Conservation (phyloP, 1,284 basidiomycete genomes). For the Cutaneotrichosporon cutaneum region DNA sequence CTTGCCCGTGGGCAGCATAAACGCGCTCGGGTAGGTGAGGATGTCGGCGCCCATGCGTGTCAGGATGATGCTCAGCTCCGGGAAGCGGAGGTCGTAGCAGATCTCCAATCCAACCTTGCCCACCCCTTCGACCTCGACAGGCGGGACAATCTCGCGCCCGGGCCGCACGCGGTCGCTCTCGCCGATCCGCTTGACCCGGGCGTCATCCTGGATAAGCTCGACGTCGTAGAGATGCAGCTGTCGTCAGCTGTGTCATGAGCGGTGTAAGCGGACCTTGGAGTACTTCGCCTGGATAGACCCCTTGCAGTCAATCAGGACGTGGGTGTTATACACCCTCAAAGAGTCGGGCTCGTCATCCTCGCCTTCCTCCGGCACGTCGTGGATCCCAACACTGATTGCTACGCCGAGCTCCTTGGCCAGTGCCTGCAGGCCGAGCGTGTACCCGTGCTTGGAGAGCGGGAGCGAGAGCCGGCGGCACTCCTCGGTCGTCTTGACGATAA, state of each 20-base stretch:
- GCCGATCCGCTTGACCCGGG: conserved; percentile 30
- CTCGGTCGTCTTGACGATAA: conserved; percentile 53
- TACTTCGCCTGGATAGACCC: conserved; percentile 53
- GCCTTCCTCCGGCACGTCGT: conserved; percentile 52
- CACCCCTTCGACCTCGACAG: conserved; percentile 43
- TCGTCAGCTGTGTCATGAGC: background rate
- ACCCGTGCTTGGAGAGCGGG: conserved; percentile 38
- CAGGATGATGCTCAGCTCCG: conserved; percentile 54
- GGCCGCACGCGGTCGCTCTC: conserved; percentile 46
- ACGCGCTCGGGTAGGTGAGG: conserved; percentile 57
- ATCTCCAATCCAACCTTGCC: conserved; percentile 56
- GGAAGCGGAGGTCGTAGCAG: conserved; percentile 59
- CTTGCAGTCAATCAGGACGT: conserved; percentile 53
- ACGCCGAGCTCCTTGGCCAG: conserved; percentile 51
- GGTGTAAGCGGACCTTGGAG: conserved; percentile 46
- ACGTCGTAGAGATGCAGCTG: conserved; percentile 59
- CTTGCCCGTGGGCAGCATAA: conserved; percentile 55
- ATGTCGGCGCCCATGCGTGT: conserved; percentile 54
- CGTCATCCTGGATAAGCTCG: conserved; percentile 45
- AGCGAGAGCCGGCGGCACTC: conserved; percentile 39
- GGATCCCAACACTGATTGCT: conserved; percentile 55
- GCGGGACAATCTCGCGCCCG: conserved; percentile 45
- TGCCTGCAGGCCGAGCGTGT: conserved; percentile 44
- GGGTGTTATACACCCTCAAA: conserved; percentile 55
- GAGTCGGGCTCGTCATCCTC: conserved; percentile 35